Base-by-base conservation (phyloP, 2,329 filamentous ascomycete species). In the Huntiella bhutanensis region DNA sequence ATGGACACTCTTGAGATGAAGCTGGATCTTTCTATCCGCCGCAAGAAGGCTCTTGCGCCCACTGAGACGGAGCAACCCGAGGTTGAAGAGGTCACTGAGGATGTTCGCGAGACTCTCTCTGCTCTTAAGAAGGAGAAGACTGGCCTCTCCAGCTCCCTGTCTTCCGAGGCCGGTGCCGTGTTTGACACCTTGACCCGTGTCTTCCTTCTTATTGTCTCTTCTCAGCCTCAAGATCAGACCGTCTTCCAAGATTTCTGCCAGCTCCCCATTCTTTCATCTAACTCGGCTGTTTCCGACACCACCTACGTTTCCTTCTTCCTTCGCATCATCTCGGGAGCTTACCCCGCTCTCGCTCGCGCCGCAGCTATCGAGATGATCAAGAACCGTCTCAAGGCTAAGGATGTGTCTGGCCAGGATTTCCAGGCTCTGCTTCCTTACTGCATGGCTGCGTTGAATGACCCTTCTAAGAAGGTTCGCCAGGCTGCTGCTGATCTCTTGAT, bases 351-450 rank as follows among this genome's bases (percentile, higher is more conserved):
- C 40, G 78, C 77, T 3, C 75, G 82, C 51, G 69, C 72, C 46
- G 71, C 77, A 6, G 83, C 86, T 8, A 61, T 94, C 42, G 74
- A 77, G 36, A 68, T 75, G 55, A 70, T 75, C 11, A 73, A 75
- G 49, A 66, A 66, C 28, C 66, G 68, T 19, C 58, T 85, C 13
- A 71, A 73, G 45, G 59, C 62, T 7, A 61, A 62, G 11, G 67
- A 70, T 49, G 66, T 64, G 46, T 59, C 57, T 16, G 64, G 64
- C 15, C 56, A 72, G 5, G 82, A 94, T 57, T 69, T 87, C 42
- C 88, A 96, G 57, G 73, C 75, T 8, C 59, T 95, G 13, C 57
- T 94, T n/a, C 88, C 88, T 2, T 95, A 93, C 61, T 66, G 80
- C 32, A 64, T 95, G 40, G 67, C 72, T 34, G 82, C 81, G 16